phyloP scores from a whole-genome alignment of 202 grass and related monocot species.

The Tripidium arundinaceum region DNA sequence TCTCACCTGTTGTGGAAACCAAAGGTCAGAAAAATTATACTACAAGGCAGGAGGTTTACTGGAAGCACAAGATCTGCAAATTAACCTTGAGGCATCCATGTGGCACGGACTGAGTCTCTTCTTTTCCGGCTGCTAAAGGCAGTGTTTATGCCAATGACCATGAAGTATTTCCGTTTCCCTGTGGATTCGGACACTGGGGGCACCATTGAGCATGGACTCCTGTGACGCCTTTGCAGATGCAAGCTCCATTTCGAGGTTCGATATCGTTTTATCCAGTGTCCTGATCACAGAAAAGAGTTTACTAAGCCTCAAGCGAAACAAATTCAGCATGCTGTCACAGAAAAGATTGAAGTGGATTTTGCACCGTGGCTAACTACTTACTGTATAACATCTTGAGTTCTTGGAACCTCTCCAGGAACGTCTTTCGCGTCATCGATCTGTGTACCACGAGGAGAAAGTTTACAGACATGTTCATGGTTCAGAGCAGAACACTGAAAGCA shows the following conservation, averaged over 20 bases:
- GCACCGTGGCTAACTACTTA: conserved; percentile 28
- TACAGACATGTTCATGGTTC: neutral
- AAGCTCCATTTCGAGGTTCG: conserved; percentile 75
- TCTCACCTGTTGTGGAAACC: conserved; percentile 48
- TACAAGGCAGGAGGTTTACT: neutral
- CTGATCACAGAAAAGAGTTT: conserved; percentile 36
- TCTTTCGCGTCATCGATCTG: conserved; percentile 46
- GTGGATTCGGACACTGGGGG: conserved; percentile 38
- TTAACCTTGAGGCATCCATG: conserved; percentile 94
- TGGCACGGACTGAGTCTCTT: conserved; percentile 87
- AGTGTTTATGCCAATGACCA: conserved; percentile 92
- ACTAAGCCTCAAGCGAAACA: neutral
- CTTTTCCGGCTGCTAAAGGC: conserved; percentile 88
- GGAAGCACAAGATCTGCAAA: neutral
- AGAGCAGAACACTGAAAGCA: neutral
- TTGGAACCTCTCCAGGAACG: conserved; percentile 32
- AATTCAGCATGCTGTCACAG: neutral
- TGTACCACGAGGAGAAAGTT: neutral
- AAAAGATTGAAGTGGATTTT: neutral
- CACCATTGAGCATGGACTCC: conserved; percentile 51
- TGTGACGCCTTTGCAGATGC: conserved; percentile 68
- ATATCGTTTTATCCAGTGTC: conserved; percentile 83
- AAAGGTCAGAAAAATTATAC: neutral
- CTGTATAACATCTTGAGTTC: conserved; percentile 74
- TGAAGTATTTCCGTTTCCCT: conserved; percentile 53